Percentiles rank a stretch among this genome's conserved stretches.
These are phyloP conservation scores for Sanghuangporus baumii DNA, from an alignment of 1,284 basidiomycete genomes.

Conservation along the genomic window DNA sequence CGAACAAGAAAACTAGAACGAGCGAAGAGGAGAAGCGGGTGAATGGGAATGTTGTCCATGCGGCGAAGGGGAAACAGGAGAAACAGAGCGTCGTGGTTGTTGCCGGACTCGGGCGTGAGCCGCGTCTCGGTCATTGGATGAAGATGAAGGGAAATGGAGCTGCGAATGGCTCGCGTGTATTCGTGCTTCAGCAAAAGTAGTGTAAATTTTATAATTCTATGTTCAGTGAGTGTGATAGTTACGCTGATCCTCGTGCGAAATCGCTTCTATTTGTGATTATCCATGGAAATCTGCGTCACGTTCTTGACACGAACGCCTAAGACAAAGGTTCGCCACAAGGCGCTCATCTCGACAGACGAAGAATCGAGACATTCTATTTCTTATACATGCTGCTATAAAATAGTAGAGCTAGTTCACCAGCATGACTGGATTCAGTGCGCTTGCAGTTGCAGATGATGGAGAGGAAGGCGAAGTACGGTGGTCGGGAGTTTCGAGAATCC, in stretches of 20 bases:
- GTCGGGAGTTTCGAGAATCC: slow-evolving; percentile 48
- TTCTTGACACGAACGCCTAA: not conserved
- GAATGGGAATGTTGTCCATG: not conserved
- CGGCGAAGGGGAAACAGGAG: not conserved
- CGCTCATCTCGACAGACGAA: not conserved
- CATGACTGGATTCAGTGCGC: slow-evolving; percentile 44
- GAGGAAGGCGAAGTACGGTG: slow-evolving; percentile 36
- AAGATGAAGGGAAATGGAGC: slow-evolving; percentile 44
- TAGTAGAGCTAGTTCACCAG: not conserved
- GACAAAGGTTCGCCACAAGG: not conserved
- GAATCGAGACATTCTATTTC: not conserved
- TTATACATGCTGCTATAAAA: not conserved
- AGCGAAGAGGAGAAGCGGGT: not conserved
- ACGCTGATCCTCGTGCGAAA: not conserved
- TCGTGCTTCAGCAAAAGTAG: slow-evolving; percentile 25
- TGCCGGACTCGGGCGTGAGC: slow-evolving; percentile 84
- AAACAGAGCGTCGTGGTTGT: slow-evolving; percentile 57
- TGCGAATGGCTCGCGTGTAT: slow-evolving; percentile 11
- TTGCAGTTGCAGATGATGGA: slow-evolving; percentile 34
- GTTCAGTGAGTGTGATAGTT: too few relatives aligned
- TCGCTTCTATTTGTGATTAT: not conserved
- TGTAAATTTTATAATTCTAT: slow-evolving; percentile 40
- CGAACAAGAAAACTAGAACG: slow-evolving; percentile 17
- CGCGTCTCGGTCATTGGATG: slow-evolving; percentile 86
- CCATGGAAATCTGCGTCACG: not conserved